Evolutionary conservation across 345 rosid species (phyloP).

Genomic region (Eucalyptus pauciflora): DNA sequence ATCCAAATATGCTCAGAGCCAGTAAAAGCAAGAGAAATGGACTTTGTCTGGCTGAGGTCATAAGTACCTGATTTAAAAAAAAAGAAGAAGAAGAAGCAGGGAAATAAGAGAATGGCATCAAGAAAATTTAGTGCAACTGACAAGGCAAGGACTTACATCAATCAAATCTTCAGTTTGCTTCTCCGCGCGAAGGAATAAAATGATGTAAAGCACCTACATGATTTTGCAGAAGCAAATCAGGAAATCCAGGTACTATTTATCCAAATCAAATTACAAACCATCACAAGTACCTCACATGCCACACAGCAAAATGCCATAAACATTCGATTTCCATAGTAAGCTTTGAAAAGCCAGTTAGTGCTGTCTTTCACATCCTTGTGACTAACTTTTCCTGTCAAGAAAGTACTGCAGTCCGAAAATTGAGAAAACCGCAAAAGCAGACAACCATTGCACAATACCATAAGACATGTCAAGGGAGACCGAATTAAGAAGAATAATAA

Average conservation of each 20-base stretch:
- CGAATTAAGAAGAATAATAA: neutral
- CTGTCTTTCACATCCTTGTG: constrained; percentile 96
- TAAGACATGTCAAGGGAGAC: neutral
- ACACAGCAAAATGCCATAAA: constrained; percentile 91
- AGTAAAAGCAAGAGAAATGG: constrained; percentile 42
- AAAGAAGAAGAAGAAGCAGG: neutral
- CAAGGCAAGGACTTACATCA: constrained; percentile 33
- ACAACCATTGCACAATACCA: neutral
- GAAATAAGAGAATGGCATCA: neutral
- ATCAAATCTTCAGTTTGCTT: constrained; percentile 46
- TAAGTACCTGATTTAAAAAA: constrained; percentile 32
- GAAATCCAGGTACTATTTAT: neutral
- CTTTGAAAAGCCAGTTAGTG: constrained; percentile 81
- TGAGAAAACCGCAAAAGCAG: neutral
- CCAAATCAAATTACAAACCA: neutral
- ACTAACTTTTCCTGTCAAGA: constrained; percentile 75
- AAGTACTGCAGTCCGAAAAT: constrained; percentile 55
- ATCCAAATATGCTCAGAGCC: constrained; percentile 61
- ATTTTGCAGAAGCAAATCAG: neutral
- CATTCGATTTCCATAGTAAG: constrained; percentile 87
- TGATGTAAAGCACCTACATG: constrained; percentile 75
- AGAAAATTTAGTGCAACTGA: neutral
- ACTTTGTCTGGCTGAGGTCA: constrained; percentile 21
- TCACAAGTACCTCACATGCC: constrained; percentile 72
- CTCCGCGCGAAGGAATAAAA: constrained; percentile 54